Evolutionary conservation across 1,284 basidiomycete species (phyloP).

Genomic region (Tilletia caries): DNA sequence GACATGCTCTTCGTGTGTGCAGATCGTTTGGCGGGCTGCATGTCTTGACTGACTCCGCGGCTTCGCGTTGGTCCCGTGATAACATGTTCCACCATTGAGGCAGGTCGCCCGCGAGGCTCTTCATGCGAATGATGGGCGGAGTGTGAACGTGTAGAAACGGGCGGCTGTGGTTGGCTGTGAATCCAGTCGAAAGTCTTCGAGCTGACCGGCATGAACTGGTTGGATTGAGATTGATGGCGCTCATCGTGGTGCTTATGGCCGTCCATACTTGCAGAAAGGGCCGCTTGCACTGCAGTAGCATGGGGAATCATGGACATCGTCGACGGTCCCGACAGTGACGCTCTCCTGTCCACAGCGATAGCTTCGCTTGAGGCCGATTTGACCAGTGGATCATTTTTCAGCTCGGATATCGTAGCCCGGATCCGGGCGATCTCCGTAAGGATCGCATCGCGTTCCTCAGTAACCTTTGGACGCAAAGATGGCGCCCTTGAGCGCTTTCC

Average conservation of each 20-base stretch:
- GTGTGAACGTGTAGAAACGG: not conserved
- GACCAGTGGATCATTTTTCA: not conserved
- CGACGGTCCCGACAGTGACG: too few relatives aligned
- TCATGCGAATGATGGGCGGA: not conserved
- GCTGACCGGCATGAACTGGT: too few relatives aligned
- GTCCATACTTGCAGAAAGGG: too few relatives aligned
- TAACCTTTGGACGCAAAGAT: not conserved
- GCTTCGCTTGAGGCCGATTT: not conserved
- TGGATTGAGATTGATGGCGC: not conserved
- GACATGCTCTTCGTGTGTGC: constrained; percentile 25
- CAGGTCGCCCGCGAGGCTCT: not conserved
- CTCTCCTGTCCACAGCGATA: not conserved
- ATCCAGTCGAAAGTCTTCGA: too few relatives aligned
- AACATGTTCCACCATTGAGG: too few relatives aligned
- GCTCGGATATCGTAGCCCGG: not conserved
- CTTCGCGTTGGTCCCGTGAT: constrained; percentile 25
- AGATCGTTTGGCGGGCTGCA: not conserved
- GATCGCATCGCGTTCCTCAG: constrained; percentile 21
- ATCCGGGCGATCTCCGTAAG: constrained; percentile 11
- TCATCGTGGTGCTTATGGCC: too few relatives aligned
- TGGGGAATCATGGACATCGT: too few relatives aligned
- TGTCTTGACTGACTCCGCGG: too few relatives aligned
- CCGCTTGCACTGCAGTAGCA: too few relatives aligned
- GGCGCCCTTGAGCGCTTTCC: constrained; percentile 13
- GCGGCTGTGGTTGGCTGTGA: too few relatives aligned